phyloP scores from a whole-genome alignment of 2,329 filamentous ascomycete genomes.

The Leptosphaerulina australis region DNA sequence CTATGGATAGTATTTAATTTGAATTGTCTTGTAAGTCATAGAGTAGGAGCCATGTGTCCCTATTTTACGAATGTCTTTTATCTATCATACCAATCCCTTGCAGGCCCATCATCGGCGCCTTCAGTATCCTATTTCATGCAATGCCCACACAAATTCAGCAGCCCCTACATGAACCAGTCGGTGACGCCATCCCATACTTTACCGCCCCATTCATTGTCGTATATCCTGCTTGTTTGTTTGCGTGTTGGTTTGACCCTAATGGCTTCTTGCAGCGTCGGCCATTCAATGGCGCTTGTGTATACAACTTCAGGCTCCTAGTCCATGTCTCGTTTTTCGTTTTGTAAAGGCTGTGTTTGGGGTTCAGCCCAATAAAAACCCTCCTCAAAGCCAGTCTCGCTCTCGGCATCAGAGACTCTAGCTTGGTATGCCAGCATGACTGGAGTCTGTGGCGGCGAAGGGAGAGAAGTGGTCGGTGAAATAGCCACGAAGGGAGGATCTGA shows the following conservation, averaged over 20 bases:
- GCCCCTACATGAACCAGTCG: constrained; percentile 19
- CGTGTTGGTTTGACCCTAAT: neutral
- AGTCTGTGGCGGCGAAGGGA: neutral
- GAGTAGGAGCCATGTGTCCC: neutral
- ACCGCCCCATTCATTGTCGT: constrained; percentile 4
- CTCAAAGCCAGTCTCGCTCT: constrained; percentile 1
- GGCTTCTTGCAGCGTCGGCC: constrained; percentile 27
- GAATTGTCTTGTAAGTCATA: neutral
- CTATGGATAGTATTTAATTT: neutral
- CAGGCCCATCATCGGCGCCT: neutral
- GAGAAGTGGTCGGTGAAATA: neutral
- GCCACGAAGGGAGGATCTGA: neutral
- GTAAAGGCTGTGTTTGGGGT: neutral
- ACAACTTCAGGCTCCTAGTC: neutral
- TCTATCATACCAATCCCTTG: neutral
- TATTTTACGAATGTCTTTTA: neutral
- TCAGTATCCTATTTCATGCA: neutral
- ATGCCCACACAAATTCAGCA: neutral
- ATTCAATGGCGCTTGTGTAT: constrained; percentile 19
- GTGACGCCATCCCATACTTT: constrained; percentile 21
- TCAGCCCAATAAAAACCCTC: neutral
- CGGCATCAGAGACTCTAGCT: neutral
- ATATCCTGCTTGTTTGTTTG: neutral
- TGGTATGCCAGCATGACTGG: neutral
- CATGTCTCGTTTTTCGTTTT: constrained; percentile 1